Conservation (phyloP, 306 rosid genomes). For the Begonia peltatifolia region DNA sequence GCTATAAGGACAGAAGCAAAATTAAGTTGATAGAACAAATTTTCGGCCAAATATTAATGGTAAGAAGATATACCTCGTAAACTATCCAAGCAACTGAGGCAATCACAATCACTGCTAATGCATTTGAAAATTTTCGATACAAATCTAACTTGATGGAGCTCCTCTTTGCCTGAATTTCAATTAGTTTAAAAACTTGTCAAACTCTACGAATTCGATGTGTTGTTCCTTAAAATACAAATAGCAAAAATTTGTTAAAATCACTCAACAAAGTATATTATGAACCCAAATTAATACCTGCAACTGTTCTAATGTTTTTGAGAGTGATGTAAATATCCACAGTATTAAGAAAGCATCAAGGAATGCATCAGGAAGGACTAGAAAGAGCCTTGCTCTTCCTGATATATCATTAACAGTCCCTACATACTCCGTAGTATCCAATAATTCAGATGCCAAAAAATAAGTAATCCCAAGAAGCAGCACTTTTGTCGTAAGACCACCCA, state of each 20-base stretch:
- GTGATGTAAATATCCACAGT: slow-evolving; percentile 89
- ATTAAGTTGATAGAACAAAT: too few species aligned
- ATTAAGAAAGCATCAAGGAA: slow-evolving; percentile 92
- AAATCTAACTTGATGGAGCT: slow-evolving; percentile 87
- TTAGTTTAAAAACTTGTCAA: slow-evolving; percentile 5
- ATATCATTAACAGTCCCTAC: slow-evolving; percentile 91
- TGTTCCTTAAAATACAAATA: not conserved
- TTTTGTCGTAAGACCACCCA: slow-evolving; percentile 94
- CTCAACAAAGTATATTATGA: not conserved
- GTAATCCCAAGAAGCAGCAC: slow-evolving; percentile 81
- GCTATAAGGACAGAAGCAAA: too few species aligned
- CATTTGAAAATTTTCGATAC: slow-evolving; percentile 94
- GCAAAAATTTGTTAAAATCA: not conserved
- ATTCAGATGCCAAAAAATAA: slow-evolving; percentile 72
- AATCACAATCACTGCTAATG: slow-evolving; percentile 55
- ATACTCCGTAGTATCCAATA: slow-evolving; percentile 72
- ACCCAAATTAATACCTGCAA: slow-evolving; percentile 52
- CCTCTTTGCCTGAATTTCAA: slow-evolving; percentile 58
- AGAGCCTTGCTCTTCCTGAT: slow-evolving; percentile 80
- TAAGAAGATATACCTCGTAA: slow-evolving; percentile 58
- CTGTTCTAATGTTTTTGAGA: slow-evolving; percentile 80
- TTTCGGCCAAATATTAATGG: slow-evolving; percentile 2
- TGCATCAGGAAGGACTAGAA: slow-evolving; percentile 88
- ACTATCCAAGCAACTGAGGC: slow-evolving; percentile 87
- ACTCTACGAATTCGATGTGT: not conserved